Base-by-base conservation (phyloP, 768 basidiomycete species). In the Paxillus involutus region DNA sequence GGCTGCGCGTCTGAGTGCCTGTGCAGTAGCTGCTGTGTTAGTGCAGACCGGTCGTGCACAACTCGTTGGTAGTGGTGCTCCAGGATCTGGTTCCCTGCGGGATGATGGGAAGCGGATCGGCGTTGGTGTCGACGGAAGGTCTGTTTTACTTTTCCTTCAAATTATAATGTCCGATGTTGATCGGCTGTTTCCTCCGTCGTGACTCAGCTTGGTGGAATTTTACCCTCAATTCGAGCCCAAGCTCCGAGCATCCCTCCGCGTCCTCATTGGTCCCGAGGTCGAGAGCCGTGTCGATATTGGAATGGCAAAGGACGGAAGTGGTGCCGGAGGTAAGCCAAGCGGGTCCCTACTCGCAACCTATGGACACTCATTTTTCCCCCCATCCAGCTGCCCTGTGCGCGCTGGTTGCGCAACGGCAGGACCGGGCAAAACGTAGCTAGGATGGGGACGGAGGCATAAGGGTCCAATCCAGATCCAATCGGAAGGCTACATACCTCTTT, bases 41-140 rank as follows among this genome's bases (percentile, higher is more conserved):
- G 73, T 89, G 36, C 94, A 98, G 71, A 97, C 93, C 3, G 78
- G 85, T 41, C 75, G 82, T 59, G 84, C 89, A 39, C 77, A 74
- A 52, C 71, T 86, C 41, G 71, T 77, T 24, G 70, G 72, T 52
- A 58, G 57, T 21, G 78, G 74, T 2, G 65, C 44, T 33, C 11
- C 16, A 6, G 29, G 17, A 3, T 7, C 49, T 2, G 26, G 26
- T n/a, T 48, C 59, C 14, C 32, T 72, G 48, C 51, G 44, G 47
- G 70, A 73, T 8, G 73, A 73, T 42, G 77, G 73, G 44, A 79
- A 77, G 57, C 79, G 73, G 61, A 83, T 96, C 42, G 78, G 82
- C 47, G 84, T 99, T 26, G 97, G 97, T 44, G 85, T 98, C 10
- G 97, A 99, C 64, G 97, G 97, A 66, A 93, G 89, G 92, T 91